Conservation (phyloP, 805 yeast genomes). For the Kazachstania psychrophila region DNA sequence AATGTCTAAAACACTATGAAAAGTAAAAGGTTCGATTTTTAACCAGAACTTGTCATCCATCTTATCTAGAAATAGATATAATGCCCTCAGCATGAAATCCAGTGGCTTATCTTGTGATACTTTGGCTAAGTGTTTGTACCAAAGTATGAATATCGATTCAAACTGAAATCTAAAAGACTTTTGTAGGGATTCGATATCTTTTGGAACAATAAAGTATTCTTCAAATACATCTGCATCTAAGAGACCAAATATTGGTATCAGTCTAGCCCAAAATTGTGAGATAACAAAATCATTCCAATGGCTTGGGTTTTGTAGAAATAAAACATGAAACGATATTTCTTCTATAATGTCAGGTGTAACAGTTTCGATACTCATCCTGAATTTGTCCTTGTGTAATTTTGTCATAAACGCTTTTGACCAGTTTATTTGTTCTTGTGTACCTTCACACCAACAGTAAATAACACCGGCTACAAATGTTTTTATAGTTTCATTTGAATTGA, state of each 20-base stretch:
- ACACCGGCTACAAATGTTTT: conserved; percentile 38
- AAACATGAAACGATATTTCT: conserved; percentile 46
- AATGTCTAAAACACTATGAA: conserved; percentile 49
- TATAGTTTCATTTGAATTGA: conserved; percentile 8
- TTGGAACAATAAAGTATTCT: conserved; percentile 24
- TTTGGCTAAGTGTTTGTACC: conserved; percentile 26
- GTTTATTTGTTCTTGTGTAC: conserved; percentile 34
- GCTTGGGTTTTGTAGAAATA: conserved; percentile 44
- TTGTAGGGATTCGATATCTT: conserved; percentile 24
- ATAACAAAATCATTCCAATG: conserved; percentile 33
- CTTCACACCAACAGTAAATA: conserved; percentile 48
- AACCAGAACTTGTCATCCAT: conserved; percentile 47
- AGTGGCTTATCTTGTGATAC: conserved; percentile 31
- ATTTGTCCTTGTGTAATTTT: conserved; percentile 11
- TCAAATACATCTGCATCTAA: conserved; percentile 19
- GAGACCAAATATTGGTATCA: conserved; percentile 24
- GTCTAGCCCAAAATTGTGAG: conserved; percentile 27
- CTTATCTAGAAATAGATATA: conserved; percentile 36
- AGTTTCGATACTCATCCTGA: conserved; percentile 11
- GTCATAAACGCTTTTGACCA: conserved; percentile 39
- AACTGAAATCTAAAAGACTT: conserved; percentile 23
- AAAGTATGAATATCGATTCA: conserved; percentile 27
- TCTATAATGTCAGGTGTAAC: conserved; percentile 38
- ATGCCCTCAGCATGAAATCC: conserved; percentile 46
- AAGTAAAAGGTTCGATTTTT: conserved; percentile 43